Percentiles rank a stretch among this genome's conserved stretches.
Conservation (phyloP, 2,329 filamentous ascomycete species). For the Exophiala spinifera region DNA sequence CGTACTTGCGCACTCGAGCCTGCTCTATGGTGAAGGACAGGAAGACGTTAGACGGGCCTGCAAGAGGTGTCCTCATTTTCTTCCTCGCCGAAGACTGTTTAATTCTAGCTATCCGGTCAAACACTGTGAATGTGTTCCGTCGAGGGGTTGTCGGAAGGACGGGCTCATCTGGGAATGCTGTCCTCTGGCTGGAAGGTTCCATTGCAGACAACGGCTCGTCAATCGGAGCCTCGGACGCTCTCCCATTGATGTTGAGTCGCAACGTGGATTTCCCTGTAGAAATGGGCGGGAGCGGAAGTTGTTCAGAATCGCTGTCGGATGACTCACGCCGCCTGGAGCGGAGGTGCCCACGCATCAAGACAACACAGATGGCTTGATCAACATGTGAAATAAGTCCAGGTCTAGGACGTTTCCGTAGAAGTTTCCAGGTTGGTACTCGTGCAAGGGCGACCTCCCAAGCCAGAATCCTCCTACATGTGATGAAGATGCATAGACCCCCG, state of each 20-base stretch:
- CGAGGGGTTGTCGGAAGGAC: slow-evolving; percentile 4
- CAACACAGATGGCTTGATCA: slow-evolving; percentile 16
- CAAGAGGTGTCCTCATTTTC: slow-evolving; percentile 5
- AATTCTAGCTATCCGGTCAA: slow-evolving; percentile 41
- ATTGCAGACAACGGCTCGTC: slow-evolving; percentile 12
- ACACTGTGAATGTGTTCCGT: slow-evolving; percentile 30
- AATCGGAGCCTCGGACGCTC: slow-evolving; percentile 5
- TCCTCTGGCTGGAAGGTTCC: neutral
- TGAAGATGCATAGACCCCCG: slow-evolving; percentile 72
- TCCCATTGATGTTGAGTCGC: slow-evolving; percentile 15
- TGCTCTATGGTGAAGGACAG: slow-evolving; percentile 76
- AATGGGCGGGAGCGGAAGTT: neutral
- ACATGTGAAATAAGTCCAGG: slow-evolving; percentile 14
- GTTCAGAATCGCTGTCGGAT: slow-evolving; percentile 19
- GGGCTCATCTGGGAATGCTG: slow-evolving; percentile 1
- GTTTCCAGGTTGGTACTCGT: slow-evolving; percentile 86
- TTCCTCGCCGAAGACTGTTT: neutral
- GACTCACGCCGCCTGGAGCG: slow-evolving; percentile 1
- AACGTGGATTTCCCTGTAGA: slow-evolving; percentile 6
- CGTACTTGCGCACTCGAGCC: slow-evolving; percentile 72
- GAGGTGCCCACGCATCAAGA: slow-evolving; percentile 6
- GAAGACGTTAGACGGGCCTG: slow-evolving; percentile 52
- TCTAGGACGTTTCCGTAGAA: slow-evolving; percentile 38
- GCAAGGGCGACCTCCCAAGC: slow-evolving; percentile 82
- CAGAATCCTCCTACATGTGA: slow-evolving; percentile 70